Percentiles rank a stretch among this genome's conserved stretches.
Evolutionary conservation across 768 basidiomycete genomes (phyloP).

Genomic region (Boletus subcaerulescens): DNA sequence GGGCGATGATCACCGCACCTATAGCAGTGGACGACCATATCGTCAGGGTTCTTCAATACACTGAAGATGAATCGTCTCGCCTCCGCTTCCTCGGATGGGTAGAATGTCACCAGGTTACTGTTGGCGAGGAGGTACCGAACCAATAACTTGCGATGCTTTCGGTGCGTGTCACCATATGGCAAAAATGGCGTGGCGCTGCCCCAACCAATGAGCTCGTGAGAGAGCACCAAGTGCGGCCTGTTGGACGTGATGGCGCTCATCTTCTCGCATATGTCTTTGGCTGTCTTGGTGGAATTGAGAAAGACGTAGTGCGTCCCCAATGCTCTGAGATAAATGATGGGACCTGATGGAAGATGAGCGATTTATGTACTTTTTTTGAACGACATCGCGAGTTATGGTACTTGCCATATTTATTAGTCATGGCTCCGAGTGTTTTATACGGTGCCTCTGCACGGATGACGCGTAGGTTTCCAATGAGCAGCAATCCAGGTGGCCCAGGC

Average conservation of each 20-base stretch:
- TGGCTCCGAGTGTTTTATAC: constrained; percentile 47
- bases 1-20: background rate
- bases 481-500: constrained; percentile 22
- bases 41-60: background rate
- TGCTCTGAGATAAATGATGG: constrained; percentile 13
- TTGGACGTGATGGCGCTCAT: constrained; percentile 2
- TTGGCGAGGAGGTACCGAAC: background rate
- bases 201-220: constrained; percentile 21
- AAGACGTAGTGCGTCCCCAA: constrained; percentile 46
- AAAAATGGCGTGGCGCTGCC: background rate
- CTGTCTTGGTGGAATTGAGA: constrained; percentile 42
- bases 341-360: constrained; percentile 1
- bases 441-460: constrained; percentile 50
- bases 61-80: background rate
- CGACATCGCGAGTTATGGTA: too few relatives aligned
- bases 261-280: constrained; percentile 11
- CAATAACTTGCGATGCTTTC: background rate
- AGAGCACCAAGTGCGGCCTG: constrained; percentile 6
- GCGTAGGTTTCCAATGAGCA: constrained; percentile 50
- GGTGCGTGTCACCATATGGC: background rate
- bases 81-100: background rate
- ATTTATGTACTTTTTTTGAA: too few relatives aligned
- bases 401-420: constrained; percentile 40
- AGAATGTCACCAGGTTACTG: background rate
- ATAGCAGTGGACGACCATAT: background rate